Conservation (phyloP, 495 filamentous ascomycete genomes). For the Neurospora tetraspora region DNA sequence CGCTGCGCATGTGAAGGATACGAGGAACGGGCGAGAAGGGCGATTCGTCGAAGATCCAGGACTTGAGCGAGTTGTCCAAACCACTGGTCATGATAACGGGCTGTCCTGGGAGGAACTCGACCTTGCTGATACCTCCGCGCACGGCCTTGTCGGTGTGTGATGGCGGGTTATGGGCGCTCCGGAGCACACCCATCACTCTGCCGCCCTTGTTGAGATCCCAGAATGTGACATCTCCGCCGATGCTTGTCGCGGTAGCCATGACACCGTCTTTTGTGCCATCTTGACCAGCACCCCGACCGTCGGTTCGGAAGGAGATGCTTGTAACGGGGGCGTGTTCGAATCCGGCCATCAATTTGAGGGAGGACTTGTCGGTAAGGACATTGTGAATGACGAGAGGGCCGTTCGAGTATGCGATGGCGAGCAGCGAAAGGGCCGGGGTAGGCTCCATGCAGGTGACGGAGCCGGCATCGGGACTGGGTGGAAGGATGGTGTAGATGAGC, state of each 20-base stretch:
- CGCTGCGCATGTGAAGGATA: constrained; percentile 71
- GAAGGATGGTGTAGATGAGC: constrained; percentile 72
- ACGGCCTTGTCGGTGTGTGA: constrained; percentile 32
- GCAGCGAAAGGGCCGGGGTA: constrained; percentile 70
- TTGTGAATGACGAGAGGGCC: constrained; percentile 74
- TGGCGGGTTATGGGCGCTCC: constrained; percentile 73
- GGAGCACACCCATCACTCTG: constrained; percentile 67
- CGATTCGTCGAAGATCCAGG: constrained; percentile 87
- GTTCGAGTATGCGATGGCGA: constrained; percentile 75
- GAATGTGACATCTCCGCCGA: constrained; percentile 77
- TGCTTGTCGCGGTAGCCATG: constrained; percentile 69
- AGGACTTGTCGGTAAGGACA: constrained; percentile 59
- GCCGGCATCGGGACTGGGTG: constrained; percentile 54
- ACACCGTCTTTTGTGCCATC: constrained; percentile 72
- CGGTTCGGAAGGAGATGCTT: constrained; percentile 83
- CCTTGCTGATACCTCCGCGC: constrained; percentile 55
- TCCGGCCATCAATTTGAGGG: constrained; percentile 55
- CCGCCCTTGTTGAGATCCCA: constrained; percentile 93
- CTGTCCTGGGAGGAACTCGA: constrained; percentile 89
- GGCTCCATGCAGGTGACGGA: constrained; percentile 76
- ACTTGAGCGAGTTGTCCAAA: constrained; percentile 85
- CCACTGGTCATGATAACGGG: constrained; percentile 83
- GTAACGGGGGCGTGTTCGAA: constrained; percentile 51
- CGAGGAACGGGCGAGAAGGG: constrained; percentile 78
- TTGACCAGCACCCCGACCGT: constrained; percentile 80